Percentiles rank a stretch among this genome's conserved stretches.
Conservation (phyloP, 192 early-diverging fungal species). For the Coemansia sp. region DNA sequence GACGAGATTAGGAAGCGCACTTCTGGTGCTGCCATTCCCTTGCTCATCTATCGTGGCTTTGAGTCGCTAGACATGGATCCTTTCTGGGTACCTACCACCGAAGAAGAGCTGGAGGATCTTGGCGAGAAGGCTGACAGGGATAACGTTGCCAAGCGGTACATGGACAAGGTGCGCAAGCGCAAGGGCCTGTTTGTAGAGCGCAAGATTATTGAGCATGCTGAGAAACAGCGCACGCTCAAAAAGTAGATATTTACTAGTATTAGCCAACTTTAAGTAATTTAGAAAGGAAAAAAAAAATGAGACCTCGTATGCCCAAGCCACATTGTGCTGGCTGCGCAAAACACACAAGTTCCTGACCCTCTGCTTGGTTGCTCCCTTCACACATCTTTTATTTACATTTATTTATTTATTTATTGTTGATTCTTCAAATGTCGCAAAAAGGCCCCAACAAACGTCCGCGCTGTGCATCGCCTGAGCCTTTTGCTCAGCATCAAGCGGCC, state of each 20-base stretch:
- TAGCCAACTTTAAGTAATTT: background rate
- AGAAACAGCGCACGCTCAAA: slow-evolving; percentile 83
- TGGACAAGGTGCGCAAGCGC: slow-evolving; percentile 92
- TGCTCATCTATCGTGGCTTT: slow-evolving; percentile 94
- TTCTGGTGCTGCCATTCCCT: slow-evolving; percentile 93
- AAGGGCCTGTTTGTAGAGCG: slow-evolving; percentile 94
- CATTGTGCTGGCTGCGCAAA: no score
- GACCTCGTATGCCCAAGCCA: no score
- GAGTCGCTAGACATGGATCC: slow-evolving; percentile 93
- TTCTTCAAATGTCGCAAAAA: background rate
- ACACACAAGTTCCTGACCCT: no score
- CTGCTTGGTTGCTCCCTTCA: no score
- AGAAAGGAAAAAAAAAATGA: no score
- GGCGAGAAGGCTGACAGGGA: slow-evolving; percentile 98
- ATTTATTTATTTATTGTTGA: no score
- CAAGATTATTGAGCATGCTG: slow-evolving; percentile 86
- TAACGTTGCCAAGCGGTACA: slow-evolving; percentile 94
- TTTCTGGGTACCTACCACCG: slow-evolving; percentile 98
- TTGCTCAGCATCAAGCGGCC: background rate
- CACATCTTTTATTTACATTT: no score
- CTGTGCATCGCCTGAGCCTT: background rate
- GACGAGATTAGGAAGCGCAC: slow-evolving; percentile 97
- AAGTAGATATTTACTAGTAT: slow-evolving; percentile 26
- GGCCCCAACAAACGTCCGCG: background rate
- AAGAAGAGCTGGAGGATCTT: slow-evolving; percentile 97